These are phyloP conservation scores for Ambrosiella cleistominuta DNA, from an alignment of 2,329 filamentous ascomycete species.

Conservation along the genomic window DNA sequence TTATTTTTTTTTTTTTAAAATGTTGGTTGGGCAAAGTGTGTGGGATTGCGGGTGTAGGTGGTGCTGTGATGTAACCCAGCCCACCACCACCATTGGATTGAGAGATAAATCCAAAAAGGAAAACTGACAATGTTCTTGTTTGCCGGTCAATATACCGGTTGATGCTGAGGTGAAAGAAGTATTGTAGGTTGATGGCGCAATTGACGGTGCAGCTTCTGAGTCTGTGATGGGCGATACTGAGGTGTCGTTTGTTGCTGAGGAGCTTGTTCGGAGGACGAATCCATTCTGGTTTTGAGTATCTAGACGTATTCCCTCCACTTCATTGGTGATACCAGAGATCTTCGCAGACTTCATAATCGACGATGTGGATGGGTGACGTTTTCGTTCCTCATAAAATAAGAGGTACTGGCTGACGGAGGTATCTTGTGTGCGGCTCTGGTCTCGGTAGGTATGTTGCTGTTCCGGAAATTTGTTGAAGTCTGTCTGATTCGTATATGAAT, in stretches of 20 bases:
- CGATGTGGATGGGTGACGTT: background rate
- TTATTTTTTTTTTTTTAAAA: background rate
- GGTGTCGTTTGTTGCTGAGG: background rate
- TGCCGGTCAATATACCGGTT: slow-evolving; percentile 55
- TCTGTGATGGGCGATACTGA: slow-evolving; percentile 1
- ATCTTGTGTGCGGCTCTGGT: background rate
- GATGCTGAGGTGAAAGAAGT: slow-evolving; percentile 16
- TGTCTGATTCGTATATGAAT: too few species aligned
- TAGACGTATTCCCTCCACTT: background rate
- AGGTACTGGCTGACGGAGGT: background rate
- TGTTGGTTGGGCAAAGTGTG: background rate
- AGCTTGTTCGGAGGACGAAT: slow-evolving; percentile 4
- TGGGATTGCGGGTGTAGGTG: background rate
- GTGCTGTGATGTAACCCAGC: background rate
- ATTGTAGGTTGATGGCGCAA: background rate
- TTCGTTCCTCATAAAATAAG: background rate
- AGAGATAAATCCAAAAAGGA: background rate
- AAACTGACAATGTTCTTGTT: slow-evolving; percentile 84
- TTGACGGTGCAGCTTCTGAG: slow-evolving; percentile 4
- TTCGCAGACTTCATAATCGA: background rate
- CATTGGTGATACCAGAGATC: background rate
- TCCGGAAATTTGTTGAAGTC: too few species aligned
- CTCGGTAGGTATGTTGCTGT: too few species aligned
- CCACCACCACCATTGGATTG: background rate
- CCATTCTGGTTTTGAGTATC: background rate